These are phyloP conservation scores for Yarrowia sp. DNA, from an alignment of 805 yeast species.

Conservation along the genomic window DNA sequence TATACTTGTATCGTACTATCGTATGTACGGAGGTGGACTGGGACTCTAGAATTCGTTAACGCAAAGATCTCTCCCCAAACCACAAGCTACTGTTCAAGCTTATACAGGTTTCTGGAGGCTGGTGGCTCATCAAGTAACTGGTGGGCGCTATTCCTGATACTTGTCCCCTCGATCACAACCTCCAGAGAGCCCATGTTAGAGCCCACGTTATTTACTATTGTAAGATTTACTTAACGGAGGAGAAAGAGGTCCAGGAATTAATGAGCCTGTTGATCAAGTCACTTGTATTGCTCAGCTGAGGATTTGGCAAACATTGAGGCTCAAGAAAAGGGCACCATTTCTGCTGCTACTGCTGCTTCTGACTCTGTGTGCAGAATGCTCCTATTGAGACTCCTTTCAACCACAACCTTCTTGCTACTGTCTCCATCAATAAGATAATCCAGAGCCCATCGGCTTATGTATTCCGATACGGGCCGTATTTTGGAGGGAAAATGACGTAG, in stretches of 20 bases:
- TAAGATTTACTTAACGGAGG: no score
- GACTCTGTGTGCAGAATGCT: background rate
- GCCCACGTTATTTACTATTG: conserved; percentile 80
- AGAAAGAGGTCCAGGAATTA: conserved; percentile 33
- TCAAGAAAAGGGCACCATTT: background rate
- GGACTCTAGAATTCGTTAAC: conserved; percentile 50
- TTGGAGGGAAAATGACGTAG: no score
- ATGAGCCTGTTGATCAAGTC: conserved; percentile 52
- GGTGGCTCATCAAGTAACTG: conserved; percentile 60
- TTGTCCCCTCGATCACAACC: conserved; percentile 88
- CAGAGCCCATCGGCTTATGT: no score
- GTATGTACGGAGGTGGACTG: no score
- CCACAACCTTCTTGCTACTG: background rate
- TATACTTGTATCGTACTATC: no score
- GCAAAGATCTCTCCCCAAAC: conserved; percentile 39
- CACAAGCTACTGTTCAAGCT: conserved; percentile 39
- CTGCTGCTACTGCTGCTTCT: background rate
- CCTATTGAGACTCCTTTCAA: background rate
- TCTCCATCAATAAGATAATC: no score
- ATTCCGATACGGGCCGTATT: no score
- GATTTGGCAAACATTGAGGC: background rate
- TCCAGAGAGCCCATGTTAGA: conserved; percentile 89
- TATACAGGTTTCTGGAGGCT: conserved; percentile 32
- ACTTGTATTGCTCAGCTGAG: no score
- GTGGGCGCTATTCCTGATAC: conserved; percentile 63